Evolutionary conservation across 75 land plant species (phyloP), one percentile per base, ranked within the genome.

Genomic region (Cunninghamia lanceolata): DNA sequence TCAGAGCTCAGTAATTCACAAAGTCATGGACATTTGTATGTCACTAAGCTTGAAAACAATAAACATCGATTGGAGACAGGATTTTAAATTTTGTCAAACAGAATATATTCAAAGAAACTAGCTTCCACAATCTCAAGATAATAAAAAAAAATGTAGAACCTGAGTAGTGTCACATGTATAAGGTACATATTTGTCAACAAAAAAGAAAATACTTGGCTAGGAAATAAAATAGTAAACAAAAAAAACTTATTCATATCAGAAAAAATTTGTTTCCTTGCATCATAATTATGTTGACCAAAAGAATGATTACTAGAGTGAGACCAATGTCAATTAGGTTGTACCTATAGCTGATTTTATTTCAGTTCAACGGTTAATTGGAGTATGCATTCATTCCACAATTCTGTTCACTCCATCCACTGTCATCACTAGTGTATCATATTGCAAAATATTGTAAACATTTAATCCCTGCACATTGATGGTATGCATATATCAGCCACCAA

Each of bases 401-500:
- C 73, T 86, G 77, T 92, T 89, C 14, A 96, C 93, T 32, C 98
- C 99, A 88, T 93, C 96, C 40, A 91, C 85, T 34, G 99, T 89
- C 99, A 98, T 98, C 45, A 98, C 94, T 39, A 98, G 90, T 19
- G 98, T 96, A 66, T 98, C 99, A 78, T 98, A 98, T 86, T 85
- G 94, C 78, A 98, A 85, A 84, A 98, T 98, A 89, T 96, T 95
- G 59, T 98, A 98, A 45, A 96, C 99, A 88, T 98, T 98, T 85
- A 98, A 87, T 16, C 99, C 99, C 98, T 96, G 93, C 83, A 88
- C 82, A 80, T 45, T 80, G 82, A 13, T 81, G 40, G 25, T 45
- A 45, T 80, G 52, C 82, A 80, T 45, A 46, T 82, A 86, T 83
- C 45, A 86, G 35, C 46, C 32, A 3, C 32, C 85, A 39, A 38